phyloP scores from a whole-genome alignment of 2,329 filamentous ascomycete genomes.

The Bipolaris victoriae region DNA sequence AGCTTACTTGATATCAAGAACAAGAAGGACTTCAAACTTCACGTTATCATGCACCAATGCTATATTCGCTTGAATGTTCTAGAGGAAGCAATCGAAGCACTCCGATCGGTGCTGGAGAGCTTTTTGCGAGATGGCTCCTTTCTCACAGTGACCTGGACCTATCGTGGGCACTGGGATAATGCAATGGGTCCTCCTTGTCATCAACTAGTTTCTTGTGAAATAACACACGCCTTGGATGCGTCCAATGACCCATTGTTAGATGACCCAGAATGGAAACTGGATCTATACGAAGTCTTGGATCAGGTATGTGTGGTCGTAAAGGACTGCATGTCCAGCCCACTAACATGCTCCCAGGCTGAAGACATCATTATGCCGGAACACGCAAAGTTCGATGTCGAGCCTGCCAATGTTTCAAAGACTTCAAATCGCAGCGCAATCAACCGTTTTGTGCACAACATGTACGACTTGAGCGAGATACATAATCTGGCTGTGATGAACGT shows the following conservation, averaged over 20 bases:
- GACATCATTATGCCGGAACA: not conserved
- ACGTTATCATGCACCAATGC: not conserved
- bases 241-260: not conserved
- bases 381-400: not conserved
- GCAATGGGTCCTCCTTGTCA: not conserved
- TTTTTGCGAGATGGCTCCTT: not conserved
- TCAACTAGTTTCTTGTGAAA: not conserved
- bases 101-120: not conserved
- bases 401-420: not conserved
- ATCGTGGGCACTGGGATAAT: not conserved
- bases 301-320: not conserved
- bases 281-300: not conserved
- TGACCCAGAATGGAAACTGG: not conserved
- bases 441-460: not conserved
- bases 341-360: not conserved
- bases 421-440: not conserved
- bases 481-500: no score
- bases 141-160: constrained; percentile 4
- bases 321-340: not conserved
- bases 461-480: not conserved
- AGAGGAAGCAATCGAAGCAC: not conserved
- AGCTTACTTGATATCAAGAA: not conserved
- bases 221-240: not conserved
- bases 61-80: not conserved
- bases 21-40: constrained; percentile 1